Conservation (phyloP, 164 flowering plant genomes). For the Annona squamosa region DNA sequence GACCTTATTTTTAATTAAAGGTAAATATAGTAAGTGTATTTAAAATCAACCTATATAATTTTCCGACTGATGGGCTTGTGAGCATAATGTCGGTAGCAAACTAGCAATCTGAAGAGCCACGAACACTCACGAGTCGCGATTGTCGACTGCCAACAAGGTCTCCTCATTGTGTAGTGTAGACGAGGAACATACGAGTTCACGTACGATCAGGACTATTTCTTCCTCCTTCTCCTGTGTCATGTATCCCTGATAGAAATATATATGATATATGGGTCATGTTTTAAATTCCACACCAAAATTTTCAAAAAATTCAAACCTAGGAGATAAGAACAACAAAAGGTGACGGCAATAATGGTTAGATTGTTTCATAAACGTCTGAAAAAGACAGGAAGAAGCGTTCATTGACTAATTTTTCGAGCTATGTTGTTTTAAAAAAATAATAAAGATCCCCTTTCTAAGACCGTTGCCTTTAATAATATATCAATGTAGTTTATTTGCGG, state of each 20-base stretch:
- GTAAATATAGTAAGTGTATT: background rate
- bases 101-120: background rate
- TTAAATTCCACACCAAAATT: background rate
- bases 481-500: too few species aligned
- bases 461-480: too few species aligned
- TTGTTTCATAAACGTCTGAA: too few species aligned
- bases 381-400: too few species aligned
- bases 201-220: background rate
- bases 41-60: background rate
- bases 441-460: too few species aligned
- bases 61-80: background rate
- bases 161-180: background rate
- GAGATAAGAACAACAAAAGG: too few species aligned
- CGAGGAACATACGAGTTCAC: background rate
- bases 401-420: too few species aligned
- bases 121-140: background rate
- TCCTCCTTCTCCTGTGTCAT: background rate
- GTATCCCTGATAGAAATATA: background rate
- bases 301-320: background rate
- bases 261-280: background rate
- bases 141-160: background rate
- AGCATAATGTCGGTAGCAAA: background rate
- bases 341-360: too few species aligned
- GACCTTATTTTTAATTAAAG: background rate
- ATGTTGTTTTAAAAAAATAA: too few species aligned